Conservation (phyloP, 768 basidiomycete species). For the Lactifluus subvellereus region DNA sequence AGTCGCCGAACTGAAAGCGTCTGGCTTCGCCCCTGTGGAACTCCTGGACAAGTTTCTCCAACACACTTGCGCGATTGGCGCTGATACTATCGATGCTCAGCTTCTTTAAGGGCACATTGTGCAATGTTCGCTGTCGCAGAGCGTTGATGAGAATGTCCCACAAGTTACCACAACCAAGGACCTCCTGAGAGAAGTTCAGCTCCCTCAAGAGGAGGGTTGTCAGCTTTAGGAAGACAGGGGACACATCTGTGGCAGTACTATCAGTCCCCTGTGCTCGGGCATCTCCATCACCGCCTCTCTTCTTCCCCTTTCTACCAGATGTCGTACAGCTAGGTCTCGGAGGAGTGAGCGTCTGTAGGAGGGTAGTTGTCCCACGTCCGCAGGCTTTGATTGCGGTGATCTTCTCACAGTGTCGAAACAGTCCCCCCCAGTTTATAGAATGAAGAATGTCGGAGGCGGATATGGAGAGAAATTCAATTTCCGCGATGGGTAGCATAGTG, state of each 20-base stretch:
- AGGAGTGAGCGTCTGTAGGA: constrained; percentile 5
- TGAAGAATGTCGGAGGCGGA: not conserved
- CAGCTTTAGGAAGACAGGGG: constrained; percentile 5
- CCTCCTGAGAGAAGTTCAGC: not conserved
- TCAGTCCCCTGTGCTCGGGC: not conserved
- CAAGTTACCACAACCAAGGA: not conserved
- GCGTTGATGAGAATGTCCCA: not conserved
- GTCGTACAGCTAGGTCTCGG: not conserved
- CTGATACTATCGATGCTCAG: constrained; percentile 1
- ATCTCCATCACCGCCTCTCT: not conserved
- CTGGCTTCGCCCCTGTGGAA: not conserved
- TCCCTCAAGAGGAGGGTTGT: not conserved
- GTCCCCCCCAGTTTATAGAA: not conserved
- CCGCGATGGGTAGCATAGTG: not conserved
- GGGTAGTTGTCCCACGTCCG: not conserved
- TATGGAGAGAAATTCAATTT: constrained; percentile 9
- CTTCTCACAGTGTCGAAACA: constrained; percentile 5
- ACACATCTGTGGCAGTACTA: too few relatives aligned
- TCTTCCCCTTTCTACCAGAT: not conserved
- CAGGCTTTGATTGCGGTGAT: not conserved
- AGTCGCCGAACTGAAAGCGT: not conserved
- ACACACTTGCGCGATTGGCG: not conserved
- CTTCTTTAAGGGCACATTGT: not conserved
- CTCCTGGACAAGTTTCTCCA: not conserved
- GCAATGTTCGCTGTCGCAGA: not conserved